Conservation (phyloP, 176 grass and related monocot genomes). For the Zoysia pacifica region DNA sequence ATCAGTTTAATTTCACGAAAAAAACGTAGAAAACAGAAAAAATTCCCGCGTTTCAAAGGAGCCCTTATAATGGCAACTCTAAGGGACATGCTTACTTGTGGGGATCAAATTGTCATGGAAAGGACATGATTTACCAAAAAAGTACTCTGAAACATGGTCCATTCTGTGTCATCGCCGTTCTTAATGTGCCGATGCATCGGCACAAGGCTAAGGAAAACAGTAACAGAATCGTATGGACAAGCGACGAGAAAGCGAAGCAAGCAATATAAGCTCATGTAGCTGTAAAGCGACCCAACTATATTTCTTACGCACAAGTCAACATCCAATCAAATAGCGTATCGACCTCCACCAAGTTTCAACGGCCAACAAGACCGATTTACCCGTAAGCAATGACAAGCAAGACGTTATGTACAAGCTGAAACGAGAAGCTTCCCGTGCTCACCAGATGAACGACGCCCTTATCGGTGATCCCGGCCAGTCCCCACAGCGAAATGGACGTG, state of each 20-base stretch:
- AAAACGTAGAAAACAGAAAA: too few relatives aligned
- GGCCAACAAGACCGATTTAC: neutral
- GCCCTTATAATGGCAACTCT: too few relatives aligned
- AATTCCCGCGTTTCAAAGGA: too few relatives aligned
- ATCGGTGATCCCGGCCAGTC: conserved; percentile 84
- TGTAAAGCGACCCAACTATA: neutral
- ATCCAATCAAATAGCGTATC: neutral
- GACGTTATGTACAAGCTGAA: neutral
- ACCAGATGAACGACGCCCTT: conserved; percentile 85
- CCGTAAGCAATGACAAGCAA: neutral
- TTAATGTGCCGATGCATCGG: neutral
- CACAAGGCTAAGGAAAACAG: neutral
- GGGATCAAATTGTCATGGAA: neutral
- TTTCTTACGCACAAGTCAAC: conserved; percentile 3
- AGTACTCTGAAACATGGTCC: neutral
- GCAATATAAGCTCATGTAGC: neutral
- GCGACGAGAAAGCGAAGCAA: conserved; percentile 4
- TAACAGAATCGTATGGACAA: neutral
- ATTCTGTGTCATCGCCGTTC: neutral
- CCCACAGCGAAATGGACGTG: conserved; percentile 85
- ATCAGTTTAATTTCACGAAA: too few relatives aligned
- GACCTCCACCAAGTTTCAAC: neutral
- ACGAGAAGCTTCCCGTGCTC: neutral
- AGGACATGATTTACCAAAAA: neutral
- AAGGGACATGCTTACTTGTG: too few relatives aligned